These are phyloP conservation scores for Meira nashicola DNA, from an alignment of 1,284 basidiomycete genomes.

Conservation along the genomic window DNA sequence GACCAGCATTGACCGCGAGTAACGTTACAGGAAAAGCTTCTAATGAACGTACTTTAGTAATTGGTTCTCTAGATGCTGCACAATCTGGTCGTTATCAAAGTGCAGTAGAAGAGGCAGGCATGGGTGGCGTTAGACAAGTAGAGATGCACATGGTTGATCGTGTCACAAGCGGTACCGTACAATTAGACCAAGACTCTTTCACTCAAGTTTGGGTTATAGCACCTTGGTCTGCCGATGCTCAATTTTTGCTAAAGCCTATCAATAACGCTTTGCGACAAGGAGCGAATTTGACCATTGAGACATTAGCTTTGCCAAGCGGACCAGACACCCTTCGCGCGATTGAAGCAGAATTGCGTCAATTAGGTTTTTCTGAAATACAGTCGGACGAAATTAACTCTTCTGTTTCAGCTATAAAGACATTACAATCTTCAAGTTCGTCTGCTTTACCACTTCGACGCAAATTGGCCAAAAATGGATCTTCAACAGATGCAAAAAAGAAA, in stretches of 20 bases:
- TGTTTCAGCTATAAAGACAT: background rate
- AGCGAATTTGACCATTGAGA: conserved; percentile 4
- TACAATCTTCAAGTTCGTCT: background rate
- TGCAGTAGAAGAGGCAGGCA: conserved; percentile 24
- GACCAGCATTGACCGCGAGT: conserved; percentile 1
- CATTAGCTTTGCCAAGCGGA: conserved; percentile 5
- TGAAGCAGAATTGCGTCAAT: conserved; percentile 3
- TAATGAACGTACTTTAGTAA: conserved; percentile 29
- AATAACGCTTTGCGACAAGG: background rate
- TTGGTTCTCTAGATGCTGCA: conserved; percentile 45
- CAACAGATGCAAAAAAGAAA: conserved; percentile 29
- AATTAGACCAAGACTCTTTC: background rate
- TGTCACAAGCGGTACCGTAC: conserved; percentile 35
- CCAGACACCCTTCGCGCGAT: conserved; percentile 1
- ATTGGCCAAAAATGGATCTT: conserved; percentile 14
- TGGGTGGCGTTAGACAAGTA: conserved; percentile 17
- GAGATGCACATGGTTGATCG: conserved; percentile 52
- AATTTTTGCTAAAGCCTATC: background rate
- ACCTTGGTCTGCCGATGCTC: background rate
- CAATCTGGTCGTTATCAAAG: conserved; percentile 40
- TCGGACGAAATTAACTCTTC: background rate
- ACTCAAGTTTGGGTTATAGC: background rate
- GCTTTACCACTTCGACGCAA: conserved; percentile 34
- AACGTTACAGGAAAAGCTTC: conserved; percentile 7
- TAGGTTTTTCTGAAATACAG: background rate